Evolutionary conservation across 2,329 filamentous ascomycete genomes (phyloP).

Genomic region (Diaporthe nobilis): DNA sequence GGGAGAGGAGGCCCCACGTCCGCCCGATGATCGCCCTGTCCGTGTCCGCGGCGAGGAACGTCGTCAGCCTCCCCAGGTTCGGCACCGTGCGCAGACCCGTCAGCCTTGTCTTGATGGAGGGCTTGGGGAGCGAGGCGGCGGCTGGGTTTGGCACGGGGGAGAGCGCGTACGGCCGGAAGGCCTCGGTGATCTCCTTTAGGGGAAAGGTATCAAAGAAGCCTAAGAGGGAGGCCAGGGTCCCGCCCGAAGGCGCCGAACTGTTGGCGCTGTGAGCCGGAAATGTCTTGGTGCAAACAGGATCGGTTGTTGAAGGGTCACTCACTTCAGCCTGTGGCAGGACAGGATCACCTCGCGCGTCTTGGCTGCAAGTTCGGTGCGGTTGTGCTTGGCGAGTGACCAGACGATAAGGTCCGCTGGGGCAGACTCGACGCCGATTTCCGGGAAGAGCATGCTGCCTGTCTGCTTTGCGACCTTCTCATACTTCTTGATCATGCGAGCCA

Average conservation of each 20-base stretch:
- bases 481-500: slow-evolving; percentile 71
- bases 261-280: slow-evolving; percentile 37
- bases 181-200: slow-evolving; percentile 60
- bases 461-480: slow-evolving; percentile 67
- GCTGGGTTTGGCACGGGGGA: slow-evolving; percentile 68
- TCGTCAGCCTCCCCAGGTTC: slow-evolving; percentile 69
- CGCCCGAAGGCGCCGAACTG: slow-evolving; percentile 70
- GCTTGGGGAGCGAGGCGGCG: slow-evolving; percentile 45
- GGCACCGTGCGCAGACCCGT: slow-evolving; percentile 65
- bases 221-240: slow-evolving; percentile 78
- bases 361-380: slow-evolving; percentile 64
- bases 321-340: slow-evolving; percentile 60
- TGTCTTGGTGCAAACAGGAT: background rate
- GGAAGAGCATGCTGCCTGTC: slow-evolving; percentile 71
- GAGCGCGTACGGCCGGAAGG: slow-evolving; percentile 66
- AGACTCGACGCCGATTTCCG: slow-evolving; percentile 74
- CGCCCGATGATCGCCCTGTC: slow-evolving; percentile 71
- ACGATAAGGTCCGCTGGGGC: slow-evolving; percentile 72
- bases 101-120: slow-evolving; percentile 60
- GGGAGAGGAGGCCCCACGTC: slow-evolving; percentile 72
- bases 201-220: slow-evolving; percentile 68
- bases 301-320: slow-evolving; percentile 38
- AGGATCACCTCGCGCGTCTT: slow-evolving; percentile 68
- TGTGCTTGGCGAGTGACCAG: slow-evolving; percentile 65
- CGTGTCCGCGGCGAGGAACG: slow-evolving; percentile 63